A percentile compares a stretch with the other conserved stretches of the same genome.
phyloP scores from a whole-genome alignment of 2,329 filamentous ascomycete genomes.

The Aspergillus bombycis region DNA sequence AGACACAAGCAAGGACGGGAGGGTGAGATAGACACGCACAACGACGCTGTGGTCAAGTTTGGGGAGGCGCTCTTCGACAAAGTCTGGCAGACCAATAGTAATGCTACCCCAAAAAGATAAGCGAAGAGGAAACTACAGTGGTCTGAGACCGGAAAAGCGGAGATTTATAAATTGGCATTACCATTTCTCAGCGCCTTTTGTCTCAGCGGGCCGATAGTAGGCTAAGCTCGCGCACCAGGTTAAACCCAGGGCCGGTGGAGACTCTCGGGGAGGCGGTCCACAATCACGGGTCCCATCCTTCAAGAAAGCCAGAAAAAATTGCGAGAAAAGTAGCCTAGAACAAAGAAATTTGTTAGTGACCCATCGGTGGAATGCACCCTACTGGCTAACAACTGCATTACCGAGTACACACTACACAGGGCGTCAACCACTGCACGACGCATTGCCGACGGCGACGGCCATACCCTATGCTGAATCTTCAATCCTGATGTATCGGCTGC shows the following conservation, averaged over 20 bases:
- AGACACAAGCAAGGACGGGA: neutral
- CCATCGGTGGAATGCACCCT: constrained; percentile 14
- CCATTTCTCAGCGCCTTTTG: constrained; percentile 5
- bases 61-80: neutral
- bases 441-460: neutral
- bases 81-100: neutral
- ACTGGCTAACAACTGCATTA: constrained; percentile 14
- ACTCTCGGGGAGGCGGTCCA: constrained; percentile 6
- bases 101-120: neutral
- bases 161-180: constrained; percentile 8
- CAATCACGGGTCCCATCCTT: constrained; percentile 6
- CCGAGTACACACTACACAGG: neutral
- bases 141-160: neutral
- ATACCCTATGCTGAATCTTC: neutral
- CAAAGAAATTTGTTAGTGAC: constrained; percentile 13
- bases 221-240: constrained; percentile 19
- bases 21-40: neutral
- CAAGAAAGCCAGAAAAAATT: neutral
- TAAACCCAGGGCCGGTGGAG: constrained; percentile 6
- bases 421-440: neutral
- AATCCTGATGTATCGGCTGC: neutral
- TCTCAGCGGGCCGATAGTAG: constrained; percentile 10
- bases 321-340: neutral
- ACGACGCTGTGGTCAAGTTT: neutral
- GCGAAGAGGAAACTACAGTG: neutral